A percentile compares a stretch with the other conserved stretches of the same genome.
These are phyloP conservation scores for Trichoderma sp. DNA, from an alignment of 2,329 filamentous ascomycete genomes.

Conservation along the genomic window DNA sequence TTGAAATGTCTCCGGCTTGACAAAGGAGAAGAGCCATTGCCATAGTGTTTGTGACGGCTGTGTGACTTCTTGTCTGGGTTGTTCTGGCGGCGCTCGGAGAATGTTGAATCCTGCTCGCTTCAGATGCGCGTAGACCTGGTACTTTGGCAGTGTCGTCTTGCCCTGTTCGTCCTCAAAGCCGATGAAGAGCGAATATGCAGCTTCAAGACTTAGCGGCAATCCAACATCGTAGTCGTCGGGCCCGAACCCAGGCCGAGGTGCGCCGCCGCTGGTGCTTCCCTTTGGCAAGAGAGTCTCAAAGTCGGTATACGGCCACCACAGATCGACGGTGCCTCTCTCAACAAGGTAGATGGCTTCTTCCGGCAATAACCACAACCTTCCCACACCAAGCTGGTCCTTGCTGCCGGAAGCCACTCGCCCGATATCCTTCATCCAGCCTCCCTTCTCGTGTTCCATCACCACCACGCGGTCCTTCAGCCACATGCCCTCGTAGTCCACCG, in stretches of 20 bases:
- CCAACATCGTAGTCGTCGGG: constrained; percentile 59
- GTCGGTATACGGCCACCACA: constrained; percentile 73
- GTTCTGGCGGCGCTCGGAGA: constrained; percentile 61
- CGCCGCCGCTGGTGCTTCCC: constrained; percentile 35
- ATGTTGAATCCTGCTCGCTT: constrained; percentile 83
- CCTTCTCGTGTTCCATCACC: constrained; percentile 70
- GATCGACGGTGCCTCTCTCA: constrained; percentile 83
- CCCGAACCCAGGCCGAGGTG: constrained; percentile 31
- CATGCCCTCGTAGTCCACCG: constrained; percentile 33
- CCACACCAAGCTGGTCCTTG: constrained; percentile 57
- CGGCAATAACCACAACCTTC: constrained; percentile 79
- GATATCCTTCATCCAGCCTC: constrained; percentile 73
- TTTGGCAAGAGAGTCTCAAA: constrained; percentile 53
- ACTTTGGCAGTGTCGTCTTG: constrained; percentile 72
- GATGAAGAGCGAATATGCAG: constrained; percentile 82
- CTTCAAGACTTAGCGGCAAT: constrained; percentile 87
- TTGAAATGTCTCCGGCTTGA: constrained; percentile 37
- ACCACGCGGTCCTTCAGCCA: constrained; percentile 57
- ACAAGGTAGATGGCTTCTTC: constrained; percentile 90
- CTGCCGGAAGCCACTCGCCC: constrained; percentile 65
- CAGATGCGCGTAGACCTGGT: constrained; percentile 83
- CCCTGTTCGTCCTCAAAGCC: constrained; percentile 66
- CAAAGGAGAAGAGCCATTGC: constrained; percentile 57
- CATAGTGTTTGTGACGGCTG: constrained; percentile 43
- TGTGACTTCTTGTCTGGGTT: constrained; percentile 28